Conservation (phyloP, 345 rosid genomes). For the Melaleuca alternifolia region DNA sequence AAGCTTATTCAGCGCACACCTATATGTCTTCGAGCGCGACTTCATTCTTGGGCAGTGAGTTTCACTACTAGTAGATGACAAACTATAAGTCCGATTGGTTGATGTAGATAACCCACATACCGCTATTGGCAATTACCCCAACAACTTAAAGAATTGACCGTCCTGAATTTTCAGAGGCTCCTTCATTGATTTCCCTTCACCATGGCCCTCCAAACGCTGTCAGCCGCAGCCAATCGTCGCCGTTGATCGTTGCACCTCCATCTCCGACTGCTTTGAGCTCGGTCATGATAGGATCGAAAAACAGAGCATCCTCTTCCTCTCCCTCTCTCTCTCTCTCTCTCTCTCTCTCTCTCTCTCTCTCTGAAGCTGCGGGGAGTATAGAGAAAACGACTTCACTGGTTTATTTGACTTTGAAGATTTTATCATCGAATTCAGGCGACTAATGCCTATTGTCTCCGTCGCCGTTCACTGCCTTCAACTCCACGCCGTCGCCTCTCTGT, state of each 20-base stretch:
- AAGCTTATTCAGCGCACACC: too few relatives aligned
- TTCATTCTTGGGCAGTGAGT: too few relatives aligned
- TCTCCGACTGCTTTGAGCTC: not conserved
- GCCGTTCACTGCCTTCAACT: not conserved
- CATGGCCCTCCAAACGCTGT: not conserved
- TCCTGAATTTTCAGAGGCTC: not conserved
- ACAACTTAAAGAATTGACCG: too few relatives aligned
- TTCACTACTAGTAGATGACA: too few relatives aligned
- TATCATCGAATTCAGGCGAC: too few relatives aligned
- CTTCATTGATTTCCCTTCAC: not conserved
- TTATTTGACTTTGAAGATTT: not conserved
- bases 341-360: too few relatives aligned
- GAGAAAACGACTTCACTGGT: not conserved
- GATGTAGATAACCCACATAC: too few relatives aligned
- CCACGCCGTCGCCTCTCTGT: not conserved
- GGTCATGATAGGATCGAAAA: not conserved
- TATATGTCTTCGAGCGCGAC: too few relatives aligned
- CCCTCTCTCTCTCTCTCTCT: too few relatives aligned
- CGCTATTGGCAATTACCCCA: too few relatives aligned
- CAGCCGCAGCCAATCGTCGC: not conserved
- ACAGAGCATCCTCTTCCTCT: not conserved
- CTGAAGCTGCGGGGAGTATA: not conserved
- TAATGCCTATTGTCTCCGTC: not conserved
- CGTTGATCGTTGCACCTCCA: accelerated
- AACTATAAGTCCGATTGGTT: too few relatives aligned